Percentiles rank a stretch among this genome's conserved stretches.
Evolutionary conservation across 495 filamentous ascomycete genomes (phyloP).

Genomic region (Chaetomium tenue): DNA sequence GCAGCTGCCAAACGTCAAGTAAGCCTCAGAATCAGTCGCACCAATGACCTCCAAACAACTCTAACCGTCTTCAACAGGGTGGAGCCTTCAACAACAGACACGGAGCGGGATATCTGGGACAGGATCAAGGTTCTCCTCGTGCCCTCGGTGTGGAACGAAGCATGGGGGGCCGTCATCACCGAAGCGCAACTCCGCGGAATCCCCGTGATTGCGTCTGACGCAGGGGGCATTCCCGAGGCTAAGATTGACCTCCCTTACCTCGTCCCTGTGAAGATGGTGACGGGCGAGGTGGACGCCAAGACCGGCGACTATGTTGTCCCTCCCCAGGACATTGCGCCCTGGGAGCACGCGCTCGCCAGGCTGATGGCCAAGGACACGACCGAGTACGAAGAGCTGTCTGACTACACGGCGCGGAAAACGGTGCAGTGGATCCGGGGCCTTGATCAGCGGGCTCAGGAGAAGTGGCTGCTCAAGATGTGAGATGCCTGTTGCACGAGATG

Average conservation of each 20-base stretch:
- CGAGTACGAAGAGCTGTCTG: constrained; percentile 21
- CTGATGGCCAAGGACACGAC: constrained; percentile 22
- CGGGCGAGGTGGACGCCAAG: constrained; percentile 20
- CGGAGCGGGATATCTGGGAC: constrained; percentile 32
- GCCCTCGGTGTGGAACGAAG: constrained; percentile 35
- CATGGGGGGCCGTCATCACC: constrained; percentile 33
- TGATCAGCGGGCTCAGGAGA: constrained; percentile 27
- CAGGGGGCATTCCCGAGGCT: constrained; percentile 32
- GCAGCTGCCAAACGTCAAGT: constrained; percentile 27
- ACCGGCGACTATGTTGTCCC: constrained; percentile 30
- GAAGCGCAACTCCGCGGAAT: constrained; percentile 36
- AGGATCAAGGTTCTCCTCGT: constrained; percentile 30
- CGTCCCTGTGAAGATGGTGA: constrained; percentile 29
- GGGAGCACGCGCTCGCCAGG: constrained; percentile 20
- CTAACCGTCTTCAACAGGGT: constrained; percentile 18
- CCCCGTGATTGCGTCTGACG: constrained; percentile 34
- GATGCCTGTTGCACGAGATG: not conserved
- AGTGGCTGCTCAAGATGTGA: constrained; percentile 26
- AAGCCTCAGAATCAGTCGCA: not conserved
- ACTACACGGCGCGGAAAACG: constrained; percentile 16
- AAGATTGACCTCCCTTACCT: constrained; percentile 30
- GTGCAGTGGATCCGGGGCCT: constrained; percentile 25
- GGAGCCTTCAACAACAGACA: constrained; percentile 23
- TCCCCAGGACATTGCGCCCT: constrained; percentile 26
- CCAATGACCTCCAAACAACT: not conserved